These are phyloP conservation scores for Fusarium nisikadoi DNA, from an alignment of 2,329 filamentous ascomycete genomes.

Conservation along the genomic window DNA sequence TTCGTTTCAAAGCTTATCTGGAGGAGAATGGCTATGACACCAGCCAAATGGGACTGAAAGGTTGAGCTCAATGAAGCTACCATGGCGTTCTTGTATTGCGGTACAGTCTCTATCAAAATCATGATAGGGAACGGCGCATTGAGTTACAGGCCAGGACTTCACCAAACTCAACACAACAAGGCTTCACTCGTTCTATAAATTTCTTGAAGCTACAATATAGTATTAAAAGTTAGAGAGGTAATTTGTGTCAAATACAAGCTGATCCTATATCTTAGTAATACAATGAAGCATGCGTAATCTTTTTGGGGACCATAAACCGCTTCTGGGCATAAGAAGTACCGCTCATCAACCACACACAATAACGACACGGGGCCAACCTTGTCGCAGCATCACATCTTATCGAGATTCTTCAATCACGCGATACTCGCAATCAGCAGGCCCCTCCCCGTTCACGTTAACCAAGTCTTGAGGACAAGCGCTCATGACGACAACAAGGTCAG, in stretches of 20 bases:
- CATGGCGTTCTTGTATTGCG: too few relatives aligned
- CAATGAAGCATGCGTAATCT: too few relatives aligned
- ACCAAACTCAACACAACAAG: fast-evolving
- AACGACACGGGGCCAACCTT: fast-evolving
- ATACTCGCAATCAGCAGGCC: neutral
- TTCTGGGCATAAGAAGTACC: too few relatives aligned
- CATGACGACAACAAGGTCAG: neutral
- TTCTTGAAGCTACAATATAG: too few relatives aligned
- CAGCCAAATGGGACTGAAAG: neutral
- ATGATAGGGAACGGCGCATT: neutral
- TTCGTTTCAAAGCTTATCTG: neutral
- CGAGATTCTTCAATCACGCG: neutral
- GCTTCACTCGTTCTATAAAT: fast-evolving
- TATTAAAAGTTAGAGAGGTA: too few relatives aligned
- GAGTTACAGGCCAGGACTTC: neutral
- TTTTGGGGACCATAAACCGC: too few relatives aligned
- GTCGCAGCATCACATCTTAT: fast-evolving
- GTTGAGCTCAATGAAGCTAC: neutral
- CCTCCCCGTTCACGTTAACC: neutral
- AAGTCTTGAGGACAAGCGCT: neutral
- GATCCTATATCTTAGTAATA: too few relatives aligned
- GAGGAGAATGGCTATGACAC: neutral
- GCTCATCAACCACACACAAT: too few relatives aligned
- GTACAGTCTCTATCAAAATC: neutral
- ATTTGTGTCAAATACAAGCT: too few relatives aligned